phyloP scores from a whole-genome alignment of 2,329 filamentous ascomycete genomes.

The Penicillium freii region DNA sequence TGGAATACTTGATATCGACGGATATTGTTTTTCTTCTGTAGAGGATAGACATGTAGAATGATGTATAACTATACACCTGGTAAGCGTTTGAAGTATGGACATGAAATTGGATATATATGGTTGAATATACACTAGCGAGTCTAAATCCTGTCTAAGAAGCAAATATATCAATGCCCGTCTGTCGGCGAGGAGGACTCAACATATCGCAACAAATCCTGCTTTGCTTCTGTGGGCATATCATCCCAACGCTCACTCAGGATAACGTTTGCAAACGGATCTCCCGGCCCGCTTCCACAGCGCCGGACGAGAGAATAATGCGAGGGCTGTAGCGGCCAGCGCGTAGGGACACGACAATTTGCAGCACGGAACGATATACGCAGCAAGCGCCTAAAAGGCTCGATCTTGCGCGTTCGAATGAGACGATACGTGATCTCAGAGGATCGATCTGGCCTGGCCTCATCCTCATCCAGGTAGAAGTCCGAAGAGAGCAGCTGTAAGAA shows the following conservation, averaged over 20 bases:
- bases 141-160: not conserved
- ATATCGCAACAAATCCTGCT: slow-evolving; percentile 26
- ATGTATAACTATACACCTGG: not conserved
- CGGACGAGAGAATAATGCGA: slow-evolving; percentile 34
- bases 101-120: not conserved
- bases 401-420: slow-evolving; percentile 37
- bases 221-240: slow-evolving; percentile 28
- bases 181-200: not conserved
- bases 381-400: slow-evolving; percentile 34
- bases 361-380: slow-evolving; percentile 32
- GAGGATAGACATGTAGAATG: not conserved
- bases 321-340: slow-evolving; percentile 35
- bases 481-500: slow-evolving; percentile 39
- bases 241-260: slow-evolving; percentile 36
- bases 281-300: slow-evolving; percentile 25
- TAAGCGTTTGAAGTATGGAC: not conserved
- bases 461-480: slow-evolving; percentile 41
- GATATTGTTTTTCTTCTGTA: not conserved
- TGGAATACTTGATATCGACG: not conserved
- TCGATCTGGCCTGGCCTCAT: slow-evolving; percentile 26
- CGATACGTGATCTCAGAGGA: slow-evolving; percentile 33
- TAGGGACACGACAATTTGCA: slow-evolving; percentile 32
- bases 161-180: not conserved
- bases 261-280: slow-evolving; percentile 37
- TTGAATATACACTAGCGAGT: not conserved